A percentile compares a stretch with the other conserved stretches of the same genome.
Conservation (phyloP, 345 rosid genomes). For the Luvunga scandens region DNA sequence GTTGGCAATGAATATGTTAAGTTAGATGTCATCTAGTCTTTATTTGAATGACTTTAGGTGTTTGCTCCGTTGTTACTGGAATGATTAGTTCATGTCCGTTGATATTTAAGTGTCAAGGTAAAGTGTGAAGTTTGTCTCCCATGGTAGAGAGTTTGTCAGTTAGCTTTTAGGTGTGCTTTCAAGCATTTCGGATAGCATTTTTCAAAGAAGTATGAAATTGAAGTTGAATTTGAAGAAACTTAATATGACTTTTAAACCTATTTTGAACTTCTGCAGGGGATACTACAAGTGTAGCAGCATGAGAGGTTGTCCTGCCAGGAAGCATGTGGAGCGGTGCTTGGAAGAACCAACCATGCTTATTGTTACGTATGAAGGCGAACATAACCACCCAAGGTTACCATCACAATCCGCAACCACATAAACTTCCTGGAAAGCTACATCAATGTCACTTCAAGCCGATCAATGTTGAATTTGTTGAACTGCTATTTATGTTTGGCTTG, state of each 20-base stretch:
- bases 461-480: slow-evolving; percentile 11
- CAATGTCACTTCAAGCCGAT: slow-evolving; percentile 16
- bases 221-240: slow-evolving; percentile 2
- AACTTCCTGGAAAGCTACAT: slow-evolving; percentile 9
- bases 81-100: neutral
- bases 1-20: neutral
- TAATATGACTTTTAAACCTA: neutral
- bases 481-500: slow-evolving; percentile 20
- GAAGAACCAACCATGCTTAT: slow-evolving; percentile 90
- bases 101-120: neutral
- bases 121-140: neutral
- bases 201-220: slow-evolving; percentile 2
- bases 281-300: slow-evolving; percentile 97
- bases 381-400: slow-evolving; percentile 69
- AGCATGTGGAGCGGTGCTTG: slow-evolving; percentile 94
- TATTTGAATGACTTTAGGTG: neutral
- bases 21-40: neutral
- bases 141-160: neutral
- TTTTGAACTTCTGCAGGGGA: slow-evolving; percentile 54
- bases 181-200: neutral
- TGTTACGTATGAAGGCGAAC: slow-evolving; percentile 96
- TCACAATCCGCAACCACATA: slow-evolving; percentile 66
- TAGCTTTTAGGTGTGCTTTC: slow-evolving; percentile 11
- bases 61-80: neutral
- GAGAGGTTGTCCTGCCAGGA: slow-evolving; percentile 99